Evolutionary conservation across 2,329 filamentous ascomycete species (phyloP).

Genomic region (Calonectria crousiana): DNA sequence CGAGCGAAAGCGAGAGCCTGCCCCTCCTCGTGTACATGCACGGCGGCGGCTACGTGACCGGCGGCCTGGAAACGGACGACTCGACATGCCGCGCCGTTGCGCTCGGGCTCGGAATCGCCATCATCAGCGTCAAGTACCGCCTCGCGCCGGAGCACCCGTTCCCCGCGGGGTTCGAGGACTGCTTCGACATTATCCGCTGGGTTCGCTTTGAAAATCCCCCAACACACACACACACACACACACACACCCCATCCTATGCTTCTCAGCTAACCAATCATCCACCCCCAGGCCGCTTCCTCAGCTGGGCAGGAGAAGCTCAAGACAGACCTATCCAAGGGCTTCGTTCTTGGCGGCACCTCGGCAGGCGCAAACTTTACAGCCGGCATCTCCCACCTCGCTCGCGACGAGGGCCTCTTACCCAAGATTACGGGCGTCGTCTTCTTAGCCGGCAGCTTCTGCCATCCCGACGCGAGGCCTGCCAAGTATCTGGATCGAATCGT

Average conservation of each 20-base stretch:
- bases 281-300: slow-evolving; percentile 34
- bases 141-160: slow-evolving; percentile 64
- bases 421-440: slow-evolving; percentile 60
- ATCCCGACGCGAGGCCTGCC: slow-evolving; percentile 53
- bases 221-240: too few relatives aligned
- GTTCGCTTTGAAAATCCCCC: slow-evolving; percentile 15
- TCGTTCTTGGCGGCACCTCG: slow-evolving; percentile 63
- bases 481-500: slow-evolving; percentile 50
- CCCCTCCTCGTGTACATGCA: slow-evolving; percentile 44
- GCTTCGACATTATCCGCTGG: slow-evolving; percentile 53
- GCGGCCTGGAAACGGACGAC: slow-evolving; percentile 45
- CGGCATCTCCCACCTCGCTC: slow-evolving; percentile 57
- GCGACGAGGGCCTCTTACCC: slow-evolving; percentile 51
- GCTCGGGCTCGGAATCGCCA: slow-evolving; percentile 44
- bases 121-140: slow-evolving; percentile 63
- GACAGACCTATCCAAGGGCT: slow-evolving; percentile 57
- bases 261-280: neutral
- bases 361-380: slow-evolving; percentile 65
- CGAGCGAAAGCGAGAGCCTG: slow-evolving; percentile 11
- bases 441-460: slow-evolving; percentile 58
- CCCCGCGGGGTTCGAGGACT: slow-evolving; percentile 59
- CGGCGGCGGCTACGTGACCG: slow-evolving; percentile 42
- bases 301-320: slow-evolving; percentile 47
- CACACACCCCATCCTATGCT: too few relatives aligned
- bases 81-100: slow-evolving; percentile 41